phyloP scores from a whole-genome alignment of 768 basidiomycete genomes.

The Tremella yokohamensis region DNA sequence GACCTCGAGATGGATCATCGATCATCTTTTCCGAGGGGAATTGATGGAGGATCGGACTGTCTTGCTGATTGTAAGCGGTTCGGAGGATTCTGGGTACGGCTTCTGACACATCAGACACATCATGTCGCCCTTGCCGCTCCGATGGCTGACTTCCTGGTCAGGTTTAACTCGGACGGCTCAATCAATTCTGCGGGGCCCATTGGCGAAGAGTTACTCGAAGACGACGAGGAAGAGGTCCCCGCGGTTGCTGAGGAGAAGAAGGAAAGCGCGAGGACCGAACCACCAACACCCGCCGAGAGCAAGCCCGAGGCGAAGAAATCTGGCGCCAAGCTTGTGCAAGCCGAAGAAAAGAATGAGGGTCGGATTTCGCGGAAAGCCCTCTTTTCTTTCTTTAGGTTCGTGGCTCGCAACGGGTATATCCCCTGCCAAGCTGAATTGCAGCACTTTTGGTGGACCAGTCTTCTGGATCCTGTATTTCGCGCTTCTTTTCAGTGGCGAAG shows the following conservation, averaged over 20 bases:
- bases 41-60: conserved; percentile 58
- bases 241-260: conserved; percentile 25
- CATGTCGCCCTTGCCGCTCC: conserved; percentile 50
- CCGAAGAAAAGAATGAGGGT: conserved; percentile 50
- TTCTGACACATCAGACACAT: conserved; percentile 43
- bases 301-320: conserved; percentile 26
- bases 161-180: conserved; percentile 41
- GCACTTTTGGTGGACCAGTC: conserved; percentile 47
- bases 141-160: conserved; percentile 47
- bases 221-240: conserved; percentile 31
- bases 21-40: conserved; percentile 56
- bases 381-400: conserved; percentile 36
- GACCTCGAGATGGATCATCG: conserved; percentile 58
- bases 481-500: conserved; percentile 43
- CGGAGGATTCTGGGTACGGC: background rate
- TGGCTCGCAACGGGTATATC: conserved; percentile 23
- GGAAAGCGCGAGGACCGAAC: conserved; percentile 10
- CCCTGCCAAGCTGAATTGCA: conserved; percentile 12
- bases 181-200: conserved; percentile 43
- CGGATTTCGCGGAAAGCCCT: conserved; percentile 44
- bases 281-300: conserved; percentile 12
- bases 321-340: conserved; percentile 44
- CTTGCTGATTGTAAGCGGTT: conserved; percentile 56
- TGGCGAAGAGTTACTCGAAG: conserved; percentile 27
- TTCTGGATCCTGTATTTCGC: conserved; percentile 48